phyloP scores from a whole-genome alignment of 2,329 filamentous ascomycete species.

The Ceratocystis albifundus region DNA sequence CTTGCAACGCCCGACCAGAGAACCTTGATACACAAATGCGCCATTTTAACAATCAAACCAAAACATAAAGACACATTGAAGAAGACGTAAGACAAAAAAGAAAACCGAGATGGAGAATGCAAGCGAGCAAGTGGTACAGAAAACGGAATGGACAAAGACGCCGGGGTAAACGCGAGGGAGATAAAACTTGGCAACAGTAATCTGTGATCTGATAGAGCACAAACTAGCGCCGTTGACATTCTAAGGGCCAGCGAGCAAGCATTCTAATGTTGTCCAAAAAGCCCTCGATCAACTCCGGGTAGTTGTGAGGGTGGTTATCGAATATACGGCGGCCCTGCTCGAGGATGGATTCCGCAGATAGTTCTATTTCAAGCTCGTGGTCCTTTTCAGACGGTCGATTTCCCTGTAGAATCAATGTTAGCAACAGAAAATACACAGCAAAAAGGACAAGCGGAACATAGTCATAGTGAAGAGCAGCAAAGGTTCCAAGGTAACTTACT shows the following conservation, averaged over 20 bases:
- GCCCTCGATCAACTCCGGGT: slow-evolving; percentile 57
- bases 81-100: slow-evolving; percentile 6
- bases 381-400: slow-evolving; percentile 45
- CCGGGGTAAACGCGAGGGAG: background rate
- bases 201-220: background rate
- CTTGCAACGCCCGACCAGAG: background rate
- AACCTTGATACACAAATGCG: slow-evolving; percentile 2
- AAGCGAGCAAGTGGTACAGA: background rate
- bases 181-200: background rate
- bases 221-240: background rate
- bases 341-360: slow-evolving; percentile 51
- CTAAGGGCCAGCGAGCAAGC: slow-evolving; percentile 34
- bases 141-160: background rate
- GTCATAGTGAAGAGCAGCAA: background rate
- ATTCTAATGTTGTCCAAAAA: slow-evolving; percentile 62
- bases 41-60: background rate
- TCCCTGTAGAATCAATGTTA: slow-evolving; percentile 28
- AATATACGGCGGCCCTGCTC: slow-evolving; percentile 52
- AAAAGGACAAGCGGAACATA: background rate
- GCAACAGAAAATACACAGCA: background rate
- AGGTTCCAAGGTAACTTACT: slow-evolving; percentile 29
- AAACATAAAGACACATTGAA: background rate
- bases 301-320: slow-evolving; percentile 44
- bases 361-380: slow-evolving; percentile 71
- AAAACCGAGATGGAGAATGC: slow-evolving; percentile 5